Evolutionary conservation across 2,329 filamentous ascomycete species (phyloP).

Genomic region (Plenodomus tracheiphilus): DNA sequence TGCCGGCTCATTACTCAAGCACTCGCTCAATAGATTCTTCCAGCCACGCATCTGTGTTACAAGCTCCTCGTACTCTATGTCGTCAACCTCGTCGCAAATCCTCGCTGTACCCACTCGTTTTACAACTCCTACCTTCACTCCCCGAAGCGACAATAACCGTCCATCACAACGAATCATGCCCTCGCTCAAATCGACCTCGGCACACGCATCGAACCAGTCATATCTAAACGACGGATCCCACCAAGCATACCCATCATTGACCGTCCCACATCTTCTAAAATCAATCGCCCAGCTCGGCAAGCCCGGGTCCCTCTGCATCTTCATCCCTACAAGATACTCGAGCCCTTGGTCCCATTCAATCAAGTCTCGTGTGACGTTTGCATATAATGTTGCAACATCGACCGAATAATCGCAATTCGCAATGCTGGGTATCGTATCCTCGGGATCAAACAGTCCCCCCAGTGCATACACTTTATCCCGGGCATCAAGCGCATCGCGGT

Average conservation of each 20-base stretch:
- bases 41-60: neutral
- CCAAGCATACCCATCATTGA: neutral
- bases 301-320: neutral
- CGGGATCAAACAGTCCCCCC: neutral
- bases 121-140: neutral
- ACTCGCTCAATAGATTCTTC: neutral
- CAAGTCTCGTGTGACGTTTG: neutral
- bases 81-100: neutral
- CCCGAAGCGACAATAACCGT: neutral
- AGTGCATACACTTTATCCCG: neutral
- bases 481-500: neutral
- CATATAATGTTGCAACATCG: neutral
- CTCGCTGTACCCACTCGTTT: neutral
- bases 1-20: neutral
- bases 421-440: neutral
- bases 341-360: neutral
- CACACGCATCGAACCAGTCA: neutral
- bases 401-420: neutral
- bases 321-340: neutral
- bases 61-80: neutral
- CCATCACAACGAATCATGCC: neutral
- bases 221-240: neutral
- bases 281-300: neutral
- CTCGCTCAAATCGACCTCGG: neutral
- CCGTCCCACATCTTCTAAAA: neutral